Evolutionary conservation across 345 rosid species (phyloP), one percentile per base, ranked within the genome.

Genomic region (Eucalyptus polyanthemos): DNA sequence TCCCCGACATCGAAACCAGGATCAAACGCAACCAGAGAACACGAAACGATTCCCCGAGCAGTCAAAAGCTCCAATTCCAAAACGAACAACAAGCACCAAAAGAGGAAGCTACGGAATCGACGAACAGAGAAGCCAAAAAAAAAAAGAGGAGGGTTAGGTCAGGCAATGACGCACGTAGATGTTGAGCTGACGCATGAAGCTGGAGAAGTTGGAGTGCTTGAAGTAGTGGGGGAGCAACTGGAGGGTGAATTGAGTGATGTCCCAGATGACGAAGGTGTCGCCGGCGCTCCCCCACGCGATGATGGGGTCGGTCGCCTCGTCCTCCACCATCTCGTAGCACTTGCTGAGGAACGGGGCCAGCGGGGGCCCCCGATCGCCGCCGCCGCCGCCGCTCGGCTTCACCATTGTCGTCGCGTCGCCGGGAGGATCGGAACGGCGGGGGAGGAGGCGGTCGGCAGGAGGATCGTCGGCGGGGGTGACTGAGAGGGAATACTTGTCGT

Each of bases 271-370:
- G 62, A 97, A 97, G 80, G 93, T 94, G 88, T 93, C 95, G 47
- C 90, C 86, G 87, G 31, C 90, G 37, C 54, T 88, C 88, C 93
- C 89, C 99, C 99, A 97, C 2, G 98, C 95, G 54, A 97, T 94
- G 56, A 96, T 90, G 6, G 96, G 86, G 90, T 95, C 91, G 3
- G 98, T 93, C 2, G 96, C 90, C 60, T 92, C 92, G 87, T 96
- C 98, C 87, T 95, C 99, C 5, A 96, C 97, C 97, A 97, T 96
- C 56, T 97, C 98, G 92, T 95, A 96, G 89, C 99, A 95, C 92
- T 97, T 97, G 89, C 91, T 95, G 76, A 97, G 88, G 89, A 97
- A 97, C 50, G 99, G 99, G 29, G 98, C 95, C 56, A 95, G 80
- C 51, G 96, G 89, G 14, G 49, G 88, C 50, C 92, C 90, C 86